Evolutionary conservation across 78 protist species (phyloP).

Genomic region (Polysphondylium violaceum): DNA sequence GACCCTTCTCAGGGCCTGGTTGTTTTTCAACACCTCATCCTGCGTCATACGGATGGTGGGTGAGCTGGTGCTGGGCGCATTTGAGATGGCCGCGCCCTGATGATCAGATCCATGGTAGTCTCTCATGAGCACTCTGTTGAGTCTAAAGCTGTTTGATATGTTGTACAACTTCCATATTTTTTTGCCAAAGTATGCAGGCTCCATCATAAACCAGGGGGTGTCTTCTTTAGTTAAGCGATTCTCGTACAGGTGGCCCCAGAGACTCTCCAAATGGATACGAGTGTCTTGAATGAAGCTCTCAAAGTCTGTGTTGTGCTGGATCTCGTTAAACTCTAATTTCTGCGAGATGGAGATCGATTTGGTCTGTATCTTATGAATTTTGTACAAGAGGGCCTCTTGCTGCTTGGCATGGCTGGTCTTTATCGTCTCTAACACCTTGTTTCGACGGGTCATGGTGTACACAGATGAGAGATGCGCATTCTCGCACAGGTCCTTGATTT

Average conservation of each 20-base stretch:
- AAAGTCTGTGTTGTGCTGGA: constrained; percentile 12
- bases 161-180: constrained; percentile 21
- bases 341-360: constrained; percentile 39
- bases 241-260: neutral
- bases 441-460: constrained; percentile 37
- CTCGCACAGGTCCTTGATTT: constrained; percentile 49
- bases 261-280: neutral
- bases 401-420: neutral
- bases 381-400: neutral
- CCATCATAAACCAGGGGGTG: constrained; percentile 33
- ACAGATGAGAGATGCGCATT: constrained; percentile 39
- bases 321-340: constrained; percentile 46
- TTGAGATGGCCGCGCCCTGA: constrained; percentile 41
- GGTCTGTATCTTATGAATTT: constrained; percentile 13
- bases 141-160: constrained; percentile 25
- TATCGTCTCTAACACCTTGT: constrained; percentile 37
- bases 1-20: constrained; percentile 15
- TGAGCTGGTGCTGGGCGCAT: neutral
- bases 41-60: neutral
- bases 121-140: constrained; percentile 10
- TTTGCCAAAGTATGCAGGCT: neutral
- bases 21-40: constrained; percentile 3
- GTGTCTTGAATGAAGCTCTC: neutral
- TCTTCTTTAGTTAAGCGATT: neutral
- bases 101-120: constrained; percentile 74